phyloP scores from a whole-genome alignment of 2,329 filamentous ascomycete species.

The Exophiala dermatitidis region DNA sequence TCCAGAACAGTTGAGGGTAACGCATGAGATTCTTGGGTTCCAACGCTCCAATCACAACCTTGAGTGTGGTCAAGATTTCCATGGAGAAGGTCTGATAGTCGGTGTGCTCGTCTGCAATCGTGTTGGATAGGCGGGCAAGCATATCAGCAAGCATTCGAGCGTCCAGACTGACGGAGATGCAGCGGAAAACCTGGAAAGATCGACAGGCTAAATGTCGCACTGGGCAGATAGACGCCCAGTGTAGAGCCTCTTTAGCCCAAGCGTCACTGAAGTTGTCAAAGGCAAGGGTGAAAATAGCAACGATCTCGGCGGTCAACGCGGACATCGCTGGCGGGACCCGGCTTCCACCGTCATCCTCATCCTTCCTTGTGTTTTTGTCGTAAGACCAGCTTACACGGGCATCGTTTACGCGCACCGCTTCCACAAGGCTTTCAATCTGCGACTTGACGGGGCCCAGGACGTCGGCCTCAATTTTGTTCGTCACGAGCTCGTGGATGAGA shows the following conservation, averaged over 20 bases:
- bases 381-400: constrained; percentile 85
- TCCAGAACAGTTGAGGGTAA: constrained; percentile 98
- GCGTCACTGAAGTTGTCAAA: constrained; percentile 83
- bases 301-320: constrained; percentile 69
- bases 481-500: constrained; percentile 90
- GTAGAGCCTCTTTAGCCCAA: constrained; percentile 83
- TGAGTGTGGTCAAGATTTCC: constrained; percentile 91
- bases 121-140: constrained; percentile 90
- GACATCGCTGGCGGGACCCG: constrained; percentile 86
- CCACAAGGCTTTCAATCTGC: constrained; percentile 79
- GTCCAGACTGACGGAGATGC: constrained; percentile 82
- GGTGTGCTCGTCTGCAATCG: constrained; percentile 86
- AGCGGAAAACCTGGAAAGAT: constrained; percentile 95
- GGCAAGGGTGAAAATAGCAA: constrained; percentile 75
- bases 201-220: constrained; percentile 91
- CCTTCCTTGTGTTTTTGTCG: constrained; percentile 77
- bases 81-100: constrained; percentile 97
- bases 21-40: constrained; percentile 69
- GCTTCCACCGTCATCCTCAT: constrained; percentile 62
- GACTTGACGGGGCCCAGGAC: constrained; percentile 59
- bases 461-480: constrained; percentile 68
- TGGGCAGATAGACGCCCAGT: constrained; percentile 94
- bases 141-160: constrained; percentile 95
- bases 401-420: constrained; percentile 77
- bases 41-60: constrained; percentile 81